phyloP scores from a whole-genome alignment of 371 early-diverging fungal genomes.

The Mucor irregularis region DNA sequence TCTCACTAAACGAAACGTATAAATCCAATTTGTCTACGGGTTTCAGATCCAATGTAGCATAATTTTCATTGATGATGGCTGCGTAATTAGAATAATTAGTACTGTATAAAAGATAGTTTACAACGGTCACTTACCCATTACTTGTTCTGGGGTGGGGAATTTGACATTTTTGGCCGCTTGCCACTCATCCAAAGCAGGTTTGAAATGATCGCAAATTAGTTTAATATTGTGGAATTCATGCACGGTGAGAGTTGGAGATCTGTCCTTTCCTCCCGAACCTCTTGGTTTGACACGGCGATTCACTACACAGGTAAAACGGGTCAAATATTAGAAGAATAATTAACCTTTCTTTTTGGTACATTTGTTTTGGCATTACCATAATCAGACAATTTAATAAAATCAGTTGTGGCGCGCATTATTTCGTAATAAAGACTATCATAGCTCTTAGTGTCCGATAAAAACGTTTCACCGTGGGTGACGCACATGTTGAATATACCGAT shows the following conservation, averaged over 20 bases:
- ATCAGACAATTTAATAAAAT: conserved; percentile 38
- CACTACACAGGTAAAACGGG: background rate
- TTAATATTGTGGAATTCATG: conserved; percentile 33
- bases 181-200: conserved; percentile 44
- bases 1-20: conserved; percentile 43
- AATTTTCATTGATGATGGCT: conserved; percentile 30
- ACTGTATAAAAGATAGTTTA: too few relatives aligned
- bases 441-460: conserved; percentile 53
- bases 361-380: conserved; percentile 34
- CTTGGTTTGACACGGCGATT: conserved; percentile 4
- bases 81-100: background rate
- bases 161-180: conserved; percentile 27
- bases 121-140: conserved; percentile 28
- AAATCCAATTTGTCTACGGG: conserved; percentile 29
- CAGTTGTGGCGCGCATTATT: conserved; percentile 49
- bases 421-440: conserved; percentile 58
- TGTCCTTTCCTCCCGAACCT: background rate
- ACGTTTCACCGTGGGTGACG: conserved; percentile 50
- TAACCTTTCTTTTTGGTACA: background rate
- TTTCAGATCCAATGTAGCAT: conserved; percentile 26
- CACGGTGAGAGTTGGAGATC: conserved; percentile 9
- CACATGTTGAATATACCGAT: conserved; percentile 54
- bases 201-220: conserved; percentile 43
- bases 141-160: conserved; percentile 41
- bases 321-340: background rate